Base-by-base conservation (phyloP, 352 stramenopile genomes). In the Phytopythium oedochilum region DNA sequence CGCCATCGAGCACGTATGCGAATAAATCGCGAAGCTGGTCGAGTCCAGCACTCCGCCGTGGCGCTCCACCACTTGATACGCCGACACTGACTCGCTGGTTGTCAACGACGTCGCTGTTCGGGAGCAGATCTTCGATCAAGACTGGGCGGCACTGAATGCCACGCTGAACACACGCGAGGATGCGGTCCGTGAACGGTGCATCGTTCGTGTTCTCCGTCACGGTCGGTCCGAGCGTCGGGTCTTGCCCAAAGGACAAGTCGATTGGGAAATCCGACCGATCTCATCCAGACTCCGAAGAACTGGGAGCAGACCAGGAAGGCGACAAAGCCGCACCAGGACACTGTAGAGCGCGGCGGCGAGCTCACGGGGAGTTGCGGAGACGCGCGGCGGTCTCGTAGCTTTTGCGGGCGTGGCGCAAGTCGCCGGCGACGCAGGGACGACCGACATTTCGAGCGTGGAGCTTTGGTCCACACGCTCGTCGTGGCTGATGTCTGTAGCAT, bases 121-220 rank as follows among this genome's bases (percentile, higher is more conserved):
- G 15, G 22, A 83, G 61, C 36, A 68, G 55, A 22, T 72, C 57
- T 26, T 66, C 68, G 6, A 84, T 61, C 20, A 76, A 54, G 9
- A 67, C 42, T 11, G 72, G 61, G 23, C 67, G 61, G 49, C 77
- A 78, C n/a, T 64, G 53, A 0, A 59, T 47, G 1, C 68, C 68
- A n/a, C 68, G 46, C 8, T 60, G 54, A 2, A 70, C 57, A 46
- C 77, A 86, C n/a, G 64, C 73, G 15, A 88, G n/a, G 7, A 70
- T 2, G 3, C 77, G 74, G 47, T 86, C 77, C 0, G 70, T 71
- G 39, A 70, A 77, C 9, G 67, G 70, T 32, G 76, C 74, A 46
- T 86, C 77, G 50, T 85, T 85, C n/a, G 20, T 46, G 28, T 66
- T 68, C 4, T 45, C 59, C 18, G 70, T 70, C 38, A 53, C 23